Conservation (phyloP, 352 stramenopile species). For the Pythium apleroticum region DNA sequence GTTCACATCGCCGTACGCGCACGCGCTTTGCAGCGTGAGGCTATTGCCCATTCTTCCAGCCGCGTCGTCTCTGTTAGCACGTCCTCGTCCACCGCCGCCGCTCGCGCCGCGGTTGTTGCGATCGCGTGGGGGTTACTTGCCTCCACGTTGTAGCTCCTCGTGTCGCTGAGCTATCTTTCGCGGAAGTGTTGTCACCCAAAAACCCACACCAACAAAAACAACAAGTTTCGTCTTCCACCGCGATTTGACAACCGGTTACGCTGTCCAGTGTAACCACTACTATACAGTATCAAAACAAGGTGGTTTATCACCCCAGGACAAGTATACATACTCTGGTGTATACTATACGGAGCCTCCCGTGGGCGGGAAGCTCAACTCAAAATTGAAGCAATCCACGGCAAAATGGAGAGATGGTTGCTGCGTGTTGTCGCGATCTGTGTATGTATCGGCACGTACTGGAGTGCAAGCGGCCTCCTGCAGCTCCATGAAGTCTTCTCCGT, state of each 20-base stretch:
- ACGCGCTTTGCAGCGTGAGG: constrained; percentile 80
- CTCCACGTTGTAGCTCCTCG: constrained; percentile 5
- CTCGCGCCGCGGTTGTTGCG: background rate
- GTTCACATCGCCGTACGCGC: constrained; percentile 65
- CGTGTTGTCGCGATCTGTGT: constrained; percentile 2
- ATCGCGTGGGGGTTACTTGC: constrained; percentile 15
- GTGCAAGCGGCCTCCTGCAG: constrained; percentile 28
- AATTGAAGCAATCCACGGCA: background rate
- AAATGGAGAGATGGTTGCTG: constrained; percentile 8
- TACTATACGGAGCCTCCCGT: background rate
- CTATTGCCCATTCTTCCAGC: constrained; percentile 71
- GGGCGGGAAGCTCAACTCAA: constrained; percentile 8
- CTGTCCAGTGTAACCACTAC: constrained; percentile 9
- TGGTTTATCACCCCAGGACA: background rate
- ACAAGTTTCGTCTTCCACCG: constrained; percentile 4
- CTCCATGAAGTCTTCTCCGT: constrained; percentile 33
- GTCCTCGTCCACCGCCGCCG: background rate
- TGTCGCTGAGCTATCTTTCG: constrained; percentile 15
- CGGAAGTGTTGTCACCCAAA: constrained; percentile 14
- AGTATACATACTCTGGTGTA: background rate
- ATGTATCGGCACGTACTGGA: constrained; percentile 29
- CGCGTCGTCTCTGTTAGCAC: background rate
- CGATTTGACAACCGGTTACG: constrained; percentile 14
- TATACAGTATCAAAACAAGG: constrained; percentile 10
- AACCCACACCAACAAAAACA: constrained; percentile 5